Evolutionary conservation across 2,329 filamentous ascomycete species (phyloP), one percentile per base, ranked within the genome.

Genomic region (Acephala macrosclerotiorum): DNA sequence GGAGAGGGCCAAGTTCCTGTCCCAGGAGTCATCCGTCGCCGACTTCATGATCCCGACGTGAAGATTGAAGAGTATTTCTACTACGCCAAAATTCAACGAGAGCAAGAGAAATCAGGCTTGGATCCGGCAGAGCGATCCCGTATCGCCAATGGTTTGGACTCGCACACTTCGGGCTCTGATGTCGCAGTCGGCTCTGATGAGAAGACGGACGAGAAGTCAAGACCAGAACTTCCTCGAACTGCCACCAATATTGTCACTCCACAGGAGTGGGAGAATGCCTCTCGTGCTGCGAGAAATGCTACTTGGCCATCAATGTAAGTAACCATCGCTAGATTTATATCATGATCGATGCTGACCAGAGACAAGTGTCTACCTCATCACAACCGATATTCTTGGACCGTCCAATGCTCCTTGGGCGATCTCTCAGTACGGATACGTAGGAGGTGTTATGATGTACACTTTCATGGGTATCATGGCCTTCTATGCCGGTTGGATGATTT

Each of bases 221-320:
- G 33, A 25, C 33, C 61, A 59, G 36, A 45, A 25, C 42, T 80
- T 38, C 49, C 49, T 29, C 49, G 22, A 1, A 49, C 25, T n/a
- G 22, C 26, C 7, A 53, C 49, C 22, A 49, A 25, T 9, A 29
- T 53, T 33, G 49, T 53, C 25, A 73, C 70, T 2, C 75, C 79
- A 14, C 77, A 79, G 6, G 83, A 85, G 64, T 83, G 83, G 82
- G 74, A 75, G 16, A 80, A 79, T 58, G 82, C 82, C 1, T 79
- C 78, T 35, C 78, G 82, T 20, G 79, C 80, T 1, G 70, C 81
- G 58, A 77, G 82, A 18, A 84, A 81, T 0, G 82, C 82, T 1
- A 78, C 78, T 0, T 78, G 79, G 75, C 81, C 81, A 11, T 80
- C 82, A 20, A 76, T 79, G 61, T 84, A 26, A 64, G 67, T 60